Evolutionary conservation across 2,329 filamentous ascomycete genomes (phyloP).

Genomic region (Blastomyces silverae): DNA sequence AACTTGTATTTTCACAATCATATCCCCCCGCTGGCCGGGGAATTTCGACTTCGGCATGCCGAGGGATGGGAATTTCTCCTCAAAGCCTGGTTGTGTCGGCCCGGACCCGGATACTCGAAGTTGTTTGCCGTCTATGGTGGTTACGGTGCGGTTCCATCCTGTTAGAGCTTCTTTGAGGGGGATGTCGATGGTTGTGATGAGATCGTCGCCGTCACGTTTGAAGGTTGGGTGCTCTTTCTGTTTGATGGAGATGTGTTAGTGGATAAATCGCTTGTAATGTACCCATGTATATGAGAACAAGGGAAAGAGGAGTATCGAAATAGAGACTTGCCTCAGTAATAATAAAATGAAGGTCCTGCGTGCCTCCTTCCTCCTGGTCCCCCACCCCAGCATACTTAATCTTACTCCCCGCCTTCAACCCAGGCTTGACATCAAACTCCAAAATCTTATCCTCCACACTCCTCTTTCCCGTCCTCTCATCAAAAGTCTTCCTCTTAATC

Average conservation of each 20-base stretch:
- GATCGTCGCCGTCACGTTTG: slow-evolving; percentile 79
- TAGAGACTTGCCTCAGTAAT: slow-evolving; percentile 70
- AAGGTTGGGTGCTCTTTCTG: slow-evolving; percentile 83
- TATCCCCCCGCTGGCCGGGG: slow-evolving; percentile 73
- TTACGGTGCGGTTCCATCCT: slow-evolving; percentile 85
- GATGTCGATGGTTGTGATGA: slow-evolving; percentile 70
- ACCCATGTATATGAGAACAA: background rate
- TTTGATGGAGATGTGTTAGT: slow-evolving; percentile 37
- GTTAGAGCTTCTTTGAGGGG: slow-evolving; percentile 90
- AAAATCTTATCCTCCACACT: slow-evolving; percentile 82
- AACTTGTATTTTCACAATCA: slow-evolving; percentile 85
- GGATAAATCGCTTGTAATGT: background rate
- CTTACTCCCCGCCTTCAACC: slow-evolving; percentile 93
- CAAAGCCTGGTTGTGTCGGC: slow-evolving; percentile 76
- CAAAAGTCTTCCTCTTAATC: slow-evolving; percentile 94
- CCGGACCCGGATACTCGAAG: slow-evolving; percentile 71
- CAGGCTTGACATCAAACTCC: slow-evolving; percentile 91
- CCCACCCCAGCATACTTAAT: slow-evolving; percentile 98
- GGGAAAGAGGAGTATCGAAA: background rate
- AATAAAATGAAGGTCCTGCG: slow-evolving; percentile 92
- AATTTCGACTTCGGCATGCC: slow-evolving; percentile 96
- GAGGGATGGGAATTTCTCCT: slow-evolving; percentile 72
- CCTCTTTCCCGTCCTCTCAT: slow-evolving; percentile 70
- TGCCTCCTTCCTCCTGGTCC: slow-evolving; percentile 91
- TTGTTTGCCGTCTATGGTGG: slow-evolving; percentile 87